Evolutionary conservation across 345 rosid species (phyloP).

Genomic region (Rubroshorea leprosula): DNA sequence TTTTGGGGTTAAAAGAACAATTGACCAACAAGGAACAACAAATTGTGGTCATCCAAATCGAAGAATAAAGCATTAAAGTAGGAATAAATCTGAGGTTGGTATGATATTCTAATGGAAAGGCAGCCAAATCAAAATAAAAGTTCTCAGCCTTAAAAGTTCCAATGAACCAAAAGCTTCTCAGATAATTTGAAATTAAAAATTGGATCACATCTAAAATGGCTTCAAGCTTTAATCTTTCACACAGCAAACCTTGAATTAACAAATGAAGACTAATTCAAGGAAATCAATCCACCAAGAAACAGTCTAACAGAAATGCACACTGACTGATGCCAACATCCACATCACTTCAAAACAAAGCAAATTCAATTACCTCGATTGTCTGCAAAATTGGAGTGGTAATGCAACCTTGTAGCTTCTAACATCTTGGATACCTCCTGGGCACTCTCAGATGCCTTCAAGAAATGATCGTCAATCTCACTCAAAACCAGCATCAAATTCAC

Average conservation of each 20-base stretch:
- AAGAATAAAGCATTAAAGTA: slow-evolving; percentile 18
- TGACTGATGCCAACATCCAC: not conserved
- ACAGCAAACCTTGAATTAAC: not conserved
- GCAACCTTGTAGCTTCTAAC: slow-evolving; percentile 88
- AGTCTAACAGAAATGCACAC: too few relatives aligned
- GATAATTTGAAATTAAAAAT: slow-evolving; percentile 20
- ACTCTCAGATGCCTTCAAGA: slow-evolving; percentile 72
- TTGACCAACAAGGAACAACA: not conserved
- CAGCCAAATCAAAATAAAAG: slow-evolving; percentile 20
- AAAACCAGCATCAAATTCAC: slow-evolving; percentile 65
- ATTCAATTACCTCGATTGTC: slow-evolving; percentile 65
- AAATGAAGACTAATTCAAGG: not conserved
- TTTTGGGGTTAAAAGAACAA: not conserved
- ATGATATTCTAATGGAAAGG: slow-evolving; percentile 21
- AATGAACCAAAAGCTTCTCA: slow-evolving; percentile 22
- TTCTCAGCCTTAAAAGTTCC: slow-evolving; percentile 20
- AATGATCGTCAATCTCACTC: slow-evolving; percentile 70
- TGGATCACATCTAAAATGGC: slow-evolving; percentile 21
- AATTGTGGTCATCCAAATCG: slow-evolving; percentile 1
- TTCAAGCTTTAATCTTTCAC: slow-evolving; percentile 7
- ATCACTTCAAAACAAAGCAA: not conserved
- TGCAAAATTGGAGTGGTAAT: slow-evolving; percentile 91
- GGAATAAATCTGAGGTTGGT: slow-evolving; percentile 23
- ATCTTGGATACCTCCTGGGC: slow-evolving; percentile 82
- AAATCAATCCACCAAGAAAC: not conserved